Conservation (phyloP, 106 monocot species). For the Dendrobium nobile region DNA sequence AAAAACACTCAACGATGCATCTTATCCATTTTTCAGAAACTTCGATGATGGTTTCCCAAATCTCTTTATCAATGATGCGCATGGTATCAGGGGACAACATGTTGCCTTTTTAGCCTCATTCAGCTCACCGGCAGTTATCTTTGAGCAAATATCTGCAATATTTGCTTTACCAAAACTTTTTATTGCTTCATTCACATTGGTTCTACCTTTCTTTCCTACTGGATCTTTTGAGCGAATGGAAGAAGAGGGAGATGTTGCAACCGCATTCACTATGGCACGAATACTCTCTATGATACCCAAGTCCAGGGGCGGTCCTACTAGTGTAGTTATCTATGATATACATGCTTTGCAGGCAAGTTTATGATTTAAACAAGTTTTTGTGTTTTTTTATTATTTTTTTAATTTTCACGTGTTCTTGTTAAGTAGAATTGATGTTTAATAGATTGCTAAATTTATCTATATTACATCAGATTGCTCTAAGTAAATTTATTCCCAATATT, state of each 20-base stretch:
- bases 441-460: not conserved
- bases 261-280: conserved; percentile 95
- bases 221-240: conserved; percentile 96
- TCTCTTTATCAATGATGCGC: conserved; percentile 88
- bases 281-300: conserved; percentile 87
- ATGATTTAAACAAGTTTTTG: not conserved
- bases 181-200: conserved; percentile 86
- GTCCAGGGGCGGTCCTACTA: conserved; percentile 92
- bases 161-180: conserved; percentile 92
- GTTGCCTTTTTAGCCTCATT: conserved; percentile 94
- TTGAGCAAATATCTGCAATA: conserved; percentile 92
- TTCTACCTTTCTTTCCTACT: conserved; percentile 94
- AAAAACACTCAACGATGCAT: not conserved
- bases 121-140: conserved; percentile 87
- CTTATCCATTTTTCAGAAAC: conserved; percentile 35
- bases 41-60: conserved; percentile 98
- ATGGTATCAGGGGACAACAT: conserved; percentile 90
- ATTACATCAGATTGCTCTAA: not conserved
- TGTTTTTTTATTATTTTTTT: not conserved
- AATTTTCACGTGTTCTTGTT: not conserved
- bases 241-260: conserved; percentile 97
- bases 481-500: not conserved
- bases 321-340: conserved; percentile 89
- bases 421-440: not conserved
- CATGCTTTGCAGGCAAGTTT: conserved; percentile 85